Evolutionary conservation across 2,329 filamentous ascomycete genomes (phyloP).

Genomic region (Pyrenophora tritici-repentis): DNA sequence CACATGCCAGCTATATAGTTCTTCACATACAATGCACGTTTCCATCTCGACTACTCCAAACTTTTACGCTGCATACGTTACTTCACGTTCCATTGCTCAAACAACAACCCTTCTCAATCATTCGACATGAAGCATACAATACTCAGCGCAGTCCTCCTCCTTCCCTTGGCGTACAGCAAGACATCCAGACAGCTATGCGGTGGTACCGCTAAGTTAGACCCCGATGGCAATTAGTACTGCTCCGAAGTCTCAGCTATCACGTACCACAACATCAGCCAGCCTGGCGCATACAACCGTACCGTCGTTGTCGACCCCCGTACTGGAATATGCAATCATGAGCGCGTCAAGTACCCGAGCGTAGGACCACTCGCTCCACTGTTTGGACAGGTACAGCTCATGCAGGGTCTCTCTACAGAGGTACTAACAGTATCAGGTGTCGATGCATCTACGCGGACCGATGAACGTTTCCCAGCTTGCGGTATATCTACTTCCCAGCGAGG

Average conservation of each 20-base stretch:
- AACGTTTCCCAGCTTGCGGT: conserved; percentile 70
- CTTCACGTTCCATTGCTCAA: conserved; percentile 10
- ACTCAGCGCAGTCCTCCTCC: conserved; percentile 16
- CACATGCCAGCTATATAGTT: neutral
- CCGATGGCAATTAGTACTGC: conserved; percentile 69
- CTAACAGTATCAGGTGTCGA: conserved; percentile 62
- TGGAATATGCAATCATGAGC: conserved; percentile 59
- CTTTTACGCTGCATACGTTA: neutral
- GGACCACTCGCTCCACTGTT: conserved; percentile 70
- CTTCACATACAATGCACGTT: conserved; percentile 1
- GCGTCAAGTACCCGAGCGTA: conserved; percentile 61
- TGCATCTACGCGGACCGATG: conserved; percentile 74
- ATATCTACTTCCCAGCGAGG: conserved; percentile 58
- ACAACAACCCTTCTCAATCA: conserved; percentile 8
- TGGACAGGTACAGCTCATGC: conserved; percentile 62
- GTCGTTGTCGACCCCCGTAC: conserved; percentile 62
- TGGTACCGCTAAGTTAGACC: conserved; percentile 35
- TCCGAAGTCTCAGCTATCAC: conserved; percentile 67
- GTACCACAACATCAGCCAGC: conserved; percentile 65
- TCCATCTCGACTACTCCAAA: neutral
- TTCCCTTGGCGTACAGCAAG: conserved; percentile 25
- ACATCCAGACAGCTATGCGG: conserved; percentile 42
- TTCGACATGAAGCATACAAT: conserved; percentile 28
- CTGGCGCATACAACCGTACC: conserved; percentile 69
- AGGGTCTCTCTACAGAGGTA: neutral